Evolutionary conservation across 2,329 filamentous ascomycete species (phyloP).

Genomic region (Harringtonia lauricola): DNA sequence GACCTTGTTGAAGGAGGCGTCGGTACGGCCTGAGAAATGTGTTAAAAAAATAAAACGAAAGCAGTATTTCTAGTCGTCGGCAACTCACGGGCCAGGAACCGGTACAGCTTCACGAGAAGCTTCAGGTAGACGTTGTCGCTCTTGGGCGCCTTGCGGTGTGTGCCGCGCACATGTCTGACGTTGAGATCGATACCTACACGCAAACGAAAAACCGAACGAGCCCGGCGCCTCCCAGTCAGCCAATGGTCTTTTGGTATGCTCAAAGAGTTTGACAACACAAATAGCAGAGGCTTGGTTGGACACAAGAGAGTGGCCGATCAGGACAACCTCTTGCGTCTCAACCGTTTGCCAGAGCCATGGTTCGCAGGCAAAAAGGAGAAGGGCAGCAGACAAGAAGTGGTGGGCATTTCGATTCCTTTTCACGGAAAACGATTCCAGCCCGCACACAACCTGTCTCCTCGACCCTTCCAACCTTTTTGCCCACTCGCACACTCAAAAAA

Average conservation of each 20-base stretch:
- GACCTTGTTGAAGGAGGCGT: conserved; percentile 97
- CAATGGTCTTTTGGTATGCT: conserved; percentile 51
- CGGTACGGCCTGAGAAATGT: conserved; percentile 65
- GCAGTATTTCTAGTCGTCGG: conserved; percentile 6
- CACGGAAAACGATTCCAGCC: not conserved
- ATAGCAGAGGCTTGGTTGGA: not conserved
- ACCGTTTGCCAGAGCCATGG: not conserved
- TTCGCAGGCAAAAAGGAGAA: conserved; percentile 4
- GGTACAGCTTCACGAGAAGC: conserved; percentile 96
- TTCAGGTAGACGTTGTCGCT: conserved; percentile 97
- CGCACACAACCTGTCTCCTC: not conserved
- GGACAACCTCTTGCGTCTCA: not conserved
- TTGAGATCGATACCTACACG: conserved; percentile 61
- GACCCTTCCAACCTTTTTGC: conserved; percentile 1
- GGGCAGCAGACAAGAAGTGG: not conserved
- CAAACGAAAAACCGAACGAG: conserved; percentile 18
- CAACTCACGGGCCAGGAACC: conserved; percentile 91
- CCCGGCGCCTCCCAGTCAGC: conserved; percentile 48
- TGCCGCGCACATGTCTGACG: conserved; percentile 56
- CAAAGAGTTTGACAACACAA: conserved; percentile 25
- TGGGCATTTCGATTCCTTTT: not conserved
- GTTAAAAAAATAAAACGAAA: not conserved
- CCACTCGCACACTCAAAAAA: conserved; percentile 14
- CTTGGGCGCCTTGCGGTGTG: conserved; percentile 91
- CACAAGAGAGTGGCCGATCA: not conserved